A percentile compares a stretch with the other conserved stretches of the same genome.
phyloP scores from a whole-genome alignment of 1,139 yeast genomes.

The Kodamaea anthophila region DNA sequence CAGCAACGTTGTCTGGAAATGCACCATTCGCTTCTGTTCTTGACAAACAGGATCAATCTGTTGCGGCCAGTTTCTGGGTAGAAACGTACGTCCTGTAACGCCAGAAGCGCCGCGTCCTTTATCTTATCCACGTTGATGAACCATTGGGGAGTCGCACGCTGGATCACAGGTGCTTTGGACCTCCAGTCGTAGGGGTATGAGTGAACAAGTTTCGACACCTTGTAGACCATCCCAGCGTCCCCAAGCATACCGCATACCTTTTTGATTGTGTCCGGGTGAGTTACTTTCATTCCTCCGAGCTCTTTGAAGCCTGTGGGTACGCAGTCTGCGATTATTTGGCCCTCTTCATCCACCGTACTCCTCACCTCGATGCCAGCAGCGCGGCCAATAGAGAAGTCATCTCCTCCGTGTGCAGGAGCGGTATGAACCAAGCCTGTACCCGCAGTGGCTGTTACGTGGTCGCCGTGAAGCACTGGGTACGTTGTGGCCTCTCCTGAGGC shows the following conservation, averaged over 20 bases:
- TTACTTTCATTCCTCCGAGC: constrained; percentile 54
- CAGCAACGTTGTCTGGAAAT: constrained; percentile 94
- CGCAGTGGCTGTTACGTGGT: constrained; percentile 70
- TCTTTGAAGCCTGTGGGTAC: constrained; percentile 37
- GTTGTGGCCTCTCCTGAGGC: constrained; percentile 30
- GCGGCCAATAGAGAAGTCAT: constrained; percentile 74
- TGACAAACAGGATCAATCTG: constrained; percentile 66
- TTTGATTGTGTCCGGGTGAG: constrained; percentile 48
- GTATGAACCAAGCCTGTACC: constrained; percentile 97
- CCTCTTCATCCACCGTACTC: constrained; percentile 77
- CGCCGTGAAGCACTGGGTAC: constrained; percentile 65
- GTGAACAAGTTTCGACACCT: constrained; percentile 54
- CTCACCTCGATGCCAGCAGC: constrained; percentile 49
- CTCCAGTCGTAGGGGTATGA: constrained; percentile 98
- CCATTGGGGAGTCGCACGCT: constrained; percentile 96
- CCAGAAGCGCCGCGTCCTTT: constrained; percentile 53
- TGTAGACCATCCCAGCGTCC: constrained; percentile 41
- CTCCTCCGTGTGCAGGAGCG: constrained; percentile 97
- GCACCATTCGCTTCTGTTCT: constrained; percentile 91
- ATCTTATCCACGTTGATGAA: constrained; percentile 80
- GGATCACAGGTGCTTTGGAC: constrained; percentile 89
- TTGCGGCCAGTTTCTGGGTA: constrained; percentile 67
- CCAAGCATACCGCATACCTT: constrained; percentile 34
- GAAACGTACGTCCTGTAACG: constrained; percentile 60
- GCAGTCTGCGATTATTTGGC: constrained; percentile 48